phyloP scores from a whole-genome alignment of 805 yeast species.

The Metschnikowia drakensbergensis region DNA sequence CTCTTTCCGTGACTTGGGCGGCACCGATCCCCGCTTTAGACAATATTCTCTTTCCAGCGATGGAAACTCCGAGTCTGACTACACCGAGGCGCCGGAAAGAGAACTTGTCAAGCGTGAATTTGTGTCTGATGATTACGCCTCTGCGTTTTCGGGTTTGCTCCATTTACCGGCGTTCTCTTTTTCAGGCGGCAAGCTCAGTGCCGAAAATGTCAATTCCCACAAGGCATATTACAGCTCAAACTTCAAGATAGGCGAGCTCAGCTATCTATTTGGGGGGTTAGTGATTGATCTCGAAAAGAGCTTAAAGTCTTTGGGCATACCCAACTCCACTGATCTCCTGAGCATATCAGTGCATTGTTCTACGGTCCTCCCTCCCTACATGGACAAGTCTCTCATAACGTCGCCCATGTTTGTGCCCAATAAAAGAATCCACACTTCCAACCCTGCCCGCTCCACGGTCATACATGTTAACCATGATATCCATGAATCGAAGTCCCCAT shows the following conservation, averaged over 20 bases:
- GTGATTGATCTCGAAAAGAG: slow-evolving; percentile 14
- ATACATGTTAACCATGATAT: slow-evolving; percentile 24
- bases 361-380: slow-evolving; percentile 37
- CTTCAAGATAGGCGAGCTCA: slow-evolving; percentile 27
- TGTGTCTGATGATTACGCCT: slow-evolving; percentile 10
- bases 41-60: not conserved
- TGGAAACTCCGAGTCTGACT: not conserved
- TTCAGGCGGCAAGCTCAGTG: not conserved
- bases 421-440: slow-evolving; percentile 23
- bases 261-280: slow-evolving; percentile 40
- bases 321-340: slow-evolving; percentile 25
- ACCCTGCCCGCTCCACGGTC: slow-evolving; percentile 31
- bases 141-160: slow-evolving; percentile 17
- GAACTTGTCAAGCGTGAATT: not conserved
- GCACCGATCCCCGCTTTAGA: not conserved
- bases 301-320: slow-evolving; percentile 31
- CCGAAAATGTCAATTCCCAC: not conserved
- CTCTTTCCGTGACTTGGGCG: slow-evolving; percentile 1
- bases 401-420: slow-evolving; percentile 44
- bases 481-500: slow-evolving; percentile 42
- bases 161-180: slow-evolving; percentile 13
- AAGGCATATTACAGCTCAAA: slow-evolving; percentile 28
- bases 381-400: slow-evolving; percentile 32
- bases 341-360: slow-evolving; percentile 37
- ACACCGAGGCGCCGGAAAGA: not conserved